These are phyloP conservation scores for Pleurostoma richardsiae DNA, from an alignment of 2,329 filamentous ascomycete genomes.

Conservation along the genomic window DNA sequence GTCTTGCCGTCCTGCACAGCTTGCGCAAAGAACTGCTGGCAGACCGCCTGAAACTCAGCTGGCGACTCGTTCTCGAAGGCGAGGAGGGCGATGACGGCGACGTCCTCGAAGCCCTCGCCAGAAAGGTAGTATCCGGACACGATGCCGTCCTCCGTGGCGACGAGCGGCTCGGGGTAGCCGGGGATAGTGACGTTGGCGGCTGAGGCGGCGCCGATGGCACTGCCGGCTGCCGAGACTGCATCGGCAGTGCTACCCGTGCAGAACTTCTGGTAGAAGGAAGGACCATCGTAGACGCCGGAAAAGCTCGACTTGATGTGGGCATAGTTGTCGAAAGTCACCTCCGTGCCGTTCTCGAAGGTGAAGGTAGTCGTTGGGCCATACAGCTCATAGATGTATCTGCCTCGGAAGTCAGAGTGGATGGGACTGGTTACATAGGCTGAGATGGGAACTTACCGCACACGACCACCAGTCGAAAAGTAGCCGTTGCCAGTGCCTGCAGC, in stretches of 20 bases:
- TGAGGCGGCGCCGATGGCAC: constrained; percentile 3
- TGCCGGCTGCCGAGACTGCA: not conserved
- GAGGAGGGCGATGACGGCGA: constrained; percentile 23
- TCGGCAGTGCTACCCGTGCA: constrained; percentile 13
- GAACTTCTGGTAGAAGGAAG: constrained; percentile 25
- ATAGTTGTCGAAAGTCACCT: constrained; percentile 20
- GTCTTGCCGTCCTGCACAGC: constrained; percentile 44
- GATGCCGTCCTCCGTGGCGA: constrained; percentile 17
- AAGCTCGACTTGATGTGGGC: constrained; percentile 22
- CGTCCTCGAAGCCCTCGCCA: constrained; percentile 21
- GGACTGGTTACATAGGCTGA: not conserved
- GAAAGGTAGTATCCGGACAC: constrained; percentile 28
- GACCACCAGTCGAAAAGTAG: constrained; percentile 24
- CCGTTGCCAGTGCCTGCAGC: constrained; percentile 13
- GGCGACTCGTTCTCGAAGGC: constrained; percentile 17
- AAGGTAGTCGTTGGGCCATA: constrained; percentile 25
- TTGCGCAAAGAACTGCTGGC: constrained; percentile 26
- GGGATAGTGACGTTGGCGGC: constrained; percentile 8
- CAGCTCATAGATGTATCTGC: constrained; percentile 13
- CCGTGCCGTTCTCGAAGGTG: constrained; percentile 29
- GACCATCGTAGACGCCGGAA: constrained; percentile 22
- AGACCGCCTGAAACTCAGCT: constrained; percentile 27
- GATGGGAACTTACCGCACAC: constrained; percentile 19
- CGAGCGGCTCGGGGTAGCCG: constrained; percentile 22
- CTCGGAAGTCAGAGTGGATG: not conserved